phyloP scores from a whole-genome alignment of 2,329 filamentous ascomycete species.

The Dactylellina sp. region DNA sequence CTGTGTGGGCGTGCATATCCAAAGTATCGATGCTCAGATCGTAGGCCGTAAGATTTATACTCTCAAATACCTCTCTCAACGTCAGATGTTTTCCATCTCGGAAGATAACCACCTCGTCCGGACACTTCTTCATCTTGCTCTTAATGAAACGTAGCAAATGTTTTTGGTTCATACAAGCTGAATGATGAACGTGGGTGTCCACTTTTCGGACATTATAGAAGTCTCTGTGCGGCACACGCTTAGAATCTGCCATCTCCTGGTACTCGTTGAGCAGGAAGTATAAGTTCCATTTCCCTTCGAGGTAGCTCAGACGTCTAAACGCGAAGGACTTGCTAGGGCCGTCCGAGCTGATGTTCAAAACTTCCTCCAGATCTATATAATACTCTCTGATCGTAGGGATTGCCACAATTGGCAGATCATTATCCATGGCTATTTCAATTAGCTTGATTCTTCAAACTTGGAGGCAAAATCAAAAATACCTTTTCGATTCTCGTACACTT shows the following conservation, averaged over 20 bases:
- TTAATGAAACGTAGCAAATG: conserved; percentile 98
- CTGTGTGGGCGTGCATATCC: conserved; percentile 98
- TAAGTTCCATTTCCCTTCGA: conserved; percentile 97
- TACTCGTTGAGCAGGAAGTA: conserved; percentile 95
- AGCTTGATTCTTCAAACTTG: conserved; percentile 8
- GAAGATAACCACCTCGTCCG: conserved; percentile 91
- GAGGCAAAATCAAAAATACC: conserved; percentile 64
- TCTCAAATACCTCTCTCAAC: conserved; percentile 91
- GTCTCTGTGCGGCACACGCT: conserved; percentile 95
- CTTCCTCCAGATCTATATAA: conserved; percentile 90
- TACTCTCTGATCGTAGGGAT: conserved; percentile 96
- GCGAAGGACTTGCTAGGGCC: conserved; percentile 97
- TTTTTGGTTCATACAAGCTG: conserved; percentile 99
- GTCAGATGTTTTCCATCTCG: conserved; percentile 93
- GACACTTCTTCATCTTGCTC: conserved; percentile 99
- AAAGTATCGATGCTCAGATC: conserved; percentile 97
- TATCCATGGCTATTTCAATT: conserved; percentile 63
- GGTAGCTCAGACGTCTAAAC: conserved; percentile 90
- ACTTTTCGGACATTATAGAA: conserved; percentile 99
- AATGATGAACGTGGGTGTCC: conserved; percentile 98
- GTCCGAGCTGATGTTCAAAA: conserved; percentile 90
- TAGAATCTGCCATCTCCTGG: conserved; percentile 96
- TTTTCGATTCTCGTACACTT: conserved; percentile 81
- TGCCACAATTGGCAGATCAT: conserved; percentile 77
- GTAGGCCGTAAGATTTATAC: conserved; percentile 96